Conservation (phyloP, 352 stramenopile genomes). For the Phytophthora constricta region DNA sequence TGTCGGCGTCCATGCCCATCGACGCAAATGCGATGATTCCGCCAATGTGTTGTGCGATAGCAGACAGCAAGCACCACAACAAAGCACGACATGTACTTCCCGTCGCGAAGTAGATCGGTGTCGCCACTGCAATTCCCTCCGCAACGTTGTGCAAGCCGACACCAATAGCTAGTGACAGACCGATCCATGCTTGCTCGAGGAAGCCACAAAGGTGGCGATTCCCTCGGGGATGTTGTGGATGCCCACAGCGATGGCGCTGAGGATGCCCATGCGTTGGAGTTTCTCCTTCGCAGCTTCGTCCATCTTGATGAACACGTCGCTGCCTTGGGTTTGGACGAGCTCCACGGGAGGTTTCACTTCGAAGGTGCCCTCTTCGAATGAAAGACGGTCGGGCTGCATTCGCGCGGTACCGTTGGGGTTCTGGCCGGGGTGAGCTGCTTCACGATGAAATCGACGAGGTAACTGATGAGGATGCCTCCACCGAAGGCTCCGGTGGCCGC, state of each 20-base stretch:
- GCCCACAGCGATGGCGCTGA: conserved; percentile 93
- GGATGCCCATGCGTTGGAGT: conserved; percentile 89
- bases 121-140: conserved; percentile 95
- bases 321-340: conserved; percentile 53
- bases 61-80: conserved; percentile 92
- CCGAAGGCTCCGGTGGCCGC: conserved; percentile 88
- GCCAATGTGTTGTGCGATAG: conserved; percentile 91
- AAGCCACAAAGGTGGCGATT: conserved; percentile 94
- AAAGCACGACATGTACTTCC: conserved; percentile 94
- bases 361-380: conserved; percentile 44
- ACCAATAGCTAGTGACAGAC: conserved; percentile 89
- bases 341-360: conserved; percentile 62
- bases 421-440: conserved; percentile 47
- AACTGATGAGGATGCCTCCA: conserved; percentile 74
- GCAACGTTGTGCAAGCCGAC: conserved; percentile 98
- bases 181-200: conserved; percentile 87
- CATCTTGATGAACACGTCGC: conserved; percentile 49
- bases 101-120: conserved; percentile 98
- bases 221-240: conserved; percentile 98
- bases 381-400: conserved; percentile 38
- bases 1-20: conserved; percentile 80
- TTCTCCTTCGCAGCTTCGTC: conserved; percentile 50
- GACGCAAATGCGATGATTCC: conserved; percentile 89
- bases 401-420: conserved; percentile 45
- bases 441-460: conserved; percentile 58